Percentiles rank a stretch among this genome's conserved stretches.
Evolutionary conservation across 768 basidiomycete species (phyloP).

Genomic region (Trametopsis cervina): DNA sequence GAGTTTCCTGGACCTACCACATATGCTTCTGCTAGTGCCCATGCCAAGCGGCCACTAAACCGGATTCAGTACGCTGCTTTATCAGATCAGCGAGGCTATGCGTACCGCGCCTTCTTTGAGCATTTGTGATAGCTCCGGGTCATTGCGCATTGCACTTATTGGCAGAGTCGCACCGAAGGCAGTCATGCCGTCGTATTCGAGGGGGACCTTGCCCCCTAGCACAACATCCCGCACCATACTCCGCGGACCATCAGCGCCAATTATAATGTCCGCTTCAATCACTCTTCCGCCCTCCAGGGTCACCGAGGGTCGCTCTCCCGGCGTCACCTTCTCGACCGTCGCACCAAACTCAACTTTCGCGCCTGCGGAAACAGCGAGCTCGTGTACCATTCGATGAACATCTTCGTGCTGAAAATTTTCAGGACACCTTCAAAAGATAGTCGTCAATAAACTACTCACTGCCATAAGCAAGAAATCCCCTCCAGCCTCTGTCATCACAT

Average conservation of each 20-base stretch:
- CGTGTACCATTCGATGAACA: slow-evolving; percentile 38
- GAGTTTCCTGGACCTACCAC: slow-evolving; percentile 17
- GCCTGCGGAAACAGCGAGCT: slow-evolving; percentile 39
- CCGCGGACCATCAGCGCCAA: slow-evolving; percentile 52
- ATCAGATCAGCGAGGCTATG: too few relatives aligned
- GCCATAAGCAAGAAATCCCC: slow-evolving; percentile 43
- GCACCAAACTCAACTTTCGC: slow-evolving; percentile 31
- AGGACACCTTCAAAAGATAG: too few relatives aligned
- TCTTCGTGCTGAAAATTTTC: slow-evolving; percentile 39
- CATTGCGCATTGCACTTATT: slow-evolving; percentile 29
- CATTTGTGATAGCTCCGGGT: slow-evolving; percentile 29
- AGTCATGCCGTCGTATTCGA: slow-evolving; percentile 22
- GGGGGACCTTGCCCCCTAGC: slow-evolving; percentile 15
- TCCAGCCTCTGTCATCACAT: slow-evolving; percentile 39
- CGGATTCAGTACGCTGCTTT: background rate
- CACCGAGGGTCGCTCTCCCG: slow-evolving; percentile 6
- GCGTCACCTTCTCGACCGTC: background rate
- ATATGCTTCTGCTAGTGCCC: slow-evolving; percentile 19
- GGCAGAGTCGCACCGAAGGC: slow-evolving; percentile 41
- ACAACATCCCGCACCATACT: slow-evolving; percentile 34
- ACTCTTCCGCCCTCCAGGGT: slow-evolving; percentile 34
- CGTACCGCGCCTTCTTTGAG: slow-evolving; percentile 31
- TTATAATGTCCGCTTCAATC: slow-evolving; percentile 42
- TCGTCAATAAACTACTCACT: slow-evolving; percentile 32
- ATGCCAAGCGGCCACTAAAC: slow-evolving; percentile 22